Percentiles rank a stretch among this genome's conserved stretches.
Evolutionary conservation across 352 stramenopile genomes (phyloP).

Genomic region (Phytophthora sp.): DNA sequence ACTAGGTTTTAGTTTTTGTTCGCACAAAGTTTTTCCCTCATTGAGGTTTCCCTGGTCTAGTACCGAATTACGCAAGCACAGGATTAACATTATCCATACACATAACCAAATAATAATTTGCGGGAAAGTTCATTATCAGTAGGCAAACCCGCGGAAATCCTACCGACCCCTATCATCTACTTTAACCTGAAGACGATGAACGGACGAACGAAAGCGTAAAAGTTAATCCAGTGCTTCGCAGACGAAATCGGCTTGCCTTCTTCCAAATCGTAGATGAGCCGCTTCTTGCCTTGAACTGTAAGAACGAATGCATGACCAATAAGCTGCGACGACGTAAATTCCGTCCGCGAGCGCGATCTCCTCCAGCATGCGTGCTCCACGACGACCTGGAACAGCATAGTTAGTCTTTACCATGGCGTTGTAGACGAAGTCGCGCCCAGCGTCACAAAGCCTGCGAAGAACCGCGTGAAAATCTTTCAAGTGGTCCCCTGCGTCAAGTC

Average conservation of each 20-base stretch:
- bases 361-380: not conserved
- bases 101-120: not conserved
- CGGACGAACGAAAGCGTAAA: not conserved
- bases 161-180: constrained; percentile 1
- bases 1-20: constrained; percentile 5
- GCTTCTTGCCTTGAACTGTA: not conserved
- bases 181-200: not conserved
- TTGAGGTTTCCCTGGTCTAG: not conserved
- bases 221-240: not conserved
- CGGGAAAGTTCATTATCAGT: not conserved
- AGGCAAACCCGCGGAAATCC: constrained; percentile 2
- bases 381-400: not conserved
- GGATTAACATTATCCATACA: not conserved
- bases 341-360: not conserved
- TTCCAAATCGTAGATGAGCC: not conserved
- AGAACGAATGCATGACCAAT: not conserved
- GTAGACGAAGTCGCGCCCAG: not conserved
- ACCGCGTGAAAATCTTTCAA: not conserved
- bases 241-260: not conserved
- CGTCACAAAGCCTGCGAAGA: not conserved
- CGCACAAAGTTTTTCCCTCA: constrained; percentile 6
- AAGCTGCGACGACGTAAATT: not conserved
- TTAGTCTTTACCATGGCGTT: not conserved
- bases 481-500: not conserved
- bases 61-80: constrained; percentile 4